These are phyloP conservation scores for Sugiyamaella chiloensis DNA, from an alignment of 805 yeast species.

Conservation along the genomic window DNA sequence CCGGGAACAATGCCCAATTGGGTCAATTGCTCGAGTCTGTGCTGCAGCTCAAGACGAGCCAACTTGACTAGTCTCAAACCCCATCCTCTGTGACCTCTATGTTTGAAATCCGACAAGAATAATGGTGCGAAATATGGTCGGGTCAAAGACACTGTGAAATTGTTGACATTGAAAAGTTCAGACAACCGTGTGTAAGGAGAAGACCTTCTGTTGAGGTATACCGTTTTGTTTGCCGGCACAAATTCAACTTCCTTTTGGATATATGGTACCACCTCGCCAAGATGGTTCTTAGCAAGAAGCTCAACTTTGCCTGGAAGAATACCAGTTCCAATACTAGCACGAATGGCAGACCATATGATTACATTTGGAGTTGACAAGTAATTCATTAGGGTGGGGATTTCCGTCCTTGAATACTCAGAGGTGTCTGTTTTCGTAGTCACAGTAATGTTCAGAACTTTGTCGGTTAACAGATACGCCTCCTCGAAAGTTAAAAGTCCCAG, in stretches of 20 bases:
- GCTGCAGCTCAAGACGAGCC: slow-evolving; percentile 74
- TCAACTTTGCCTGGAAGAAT: slow-evolving; percentile 59
- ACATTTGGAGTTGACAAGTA: slow-evolving; percentile 93
- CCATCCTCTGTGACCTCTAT: slow-evolving; percentile 43
- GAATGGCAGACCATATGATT: slow-evolving; percentile 82
- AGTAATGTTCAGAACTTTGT: slow-evolving; percentile 75
- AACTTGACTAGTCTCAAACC: slow-evolving; percentile 49
- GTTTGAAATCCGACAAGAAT: slow-evolving; percentile 76
- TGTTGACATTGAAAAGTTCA: slow-evolving; percentile 92
- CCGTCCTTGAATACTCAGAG: slow-evolving; percentile 6
- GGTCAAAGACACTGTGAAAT: slow-evolving; percentile 85
- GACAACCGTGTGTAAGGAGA: slow-evolving; percentile 85
- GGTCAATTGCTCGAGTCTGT: slow-evolving; percentile 76
- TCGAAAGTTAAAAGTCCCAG: slow-evolving; percentile 88
- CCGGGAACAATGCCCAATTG: slow-evolving; percentile 71
- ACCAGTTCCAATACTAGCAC: slow-evolving; percentile 66
- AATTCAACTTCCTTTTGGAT: slow-evolving; percentile 32
- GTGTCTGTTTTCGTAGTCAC: slow-evolving; percentile 56
- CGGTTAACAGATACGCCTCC: slow-evolving; percentile 81
- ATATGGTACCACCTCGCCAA: slow-evolving; percentile 41
- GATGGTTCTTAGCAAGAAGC: slow-evolving; percentile 53
- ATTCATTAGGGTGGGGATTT: slow-evolving; percentile 50
- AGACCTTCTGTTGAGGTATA: slow-evolving; percentile 40
- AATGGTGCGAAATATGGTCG: slow-evolving; percentile 92
- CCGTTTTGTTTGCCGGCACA: slow-evolving; percentile 41